phyloP scores from a whole-genome alignment of 2,329 filamentous ascomycete genomes.

The Aspergillus sp. region DNA sequence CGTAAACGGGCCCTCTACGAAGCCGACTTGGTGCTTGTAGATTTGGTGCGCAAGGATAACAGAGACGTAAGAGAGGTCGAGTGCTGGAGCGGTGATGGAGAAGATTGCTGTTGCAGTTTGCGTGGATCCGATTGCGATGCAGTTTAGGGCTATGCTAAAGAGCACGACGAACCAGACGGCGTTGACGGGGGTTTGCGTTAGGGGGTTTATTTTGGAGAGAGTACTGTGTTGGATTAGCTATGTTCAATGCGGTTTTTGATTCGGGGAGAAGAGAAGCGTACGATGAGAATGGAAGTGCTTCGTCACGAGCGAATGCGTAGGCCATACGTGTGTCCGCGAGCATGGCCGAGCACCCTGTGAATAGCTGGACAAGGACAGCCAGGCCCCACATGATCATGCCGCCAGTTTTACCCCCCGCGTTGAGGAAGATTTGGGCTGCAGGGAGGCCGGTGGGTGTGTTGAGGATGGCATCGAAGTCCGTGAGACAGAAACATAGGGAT shows the following conservation, averaged over 20 bases:
- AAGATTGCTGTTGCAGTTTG: slow-evolving; percentile 51
- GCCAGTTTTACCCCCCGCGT: slow-evolving; percentile 58
- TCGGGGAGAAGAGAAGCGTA: slow-evolving; percentile 27
- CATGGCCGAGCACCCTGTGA: slow-evolving; percentile 65
- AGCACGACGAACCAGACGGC: slow-evolving; percentile 64
- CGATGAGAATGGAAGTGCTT: slow-evolving; percentile 61
- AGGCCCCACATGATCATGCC: slow-evolving; percentile 62
- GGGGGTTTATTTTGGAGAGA: slow-evolving; percentile 53
- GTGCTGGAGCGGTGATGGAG: slow-evolving; percentile 53
- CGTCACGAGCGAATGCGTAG: slow-evolving; percentile 61
- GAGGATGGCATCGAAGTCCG: slow-evolving; percentile 58
- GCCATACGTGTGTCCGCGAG: slow-evolving; percentile 63
- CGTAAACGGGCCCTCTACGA: slow-evolving; percentile 59
- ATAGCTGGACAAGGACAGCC: slow-evolving; percentile 63
- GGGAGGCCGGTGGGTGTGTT: slow-evolving; percentile 60
- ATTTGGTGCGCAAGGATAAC: slow-evolving; percentile 60
- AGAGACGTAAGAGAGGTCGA: slow-evolving; percentile 57
- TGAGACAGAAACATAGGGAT: slow-evolving; percentile 64
- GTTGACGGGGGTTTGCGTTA: slow-evolving; percentile 61
- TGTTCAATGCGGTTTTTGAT: not conserved
- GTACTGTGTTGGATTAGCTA: slow-evolving; percentile 35
- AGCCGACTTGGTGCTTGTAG: slow-evolving; percentile 53
- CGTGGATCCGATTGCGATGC: slow-evolving; percentile 46
- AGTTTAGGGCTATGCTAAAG: slow-evolving; percentile 55
- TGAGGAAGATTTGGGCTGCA: slow-evolving; percentile 60